A percentile compares a stretch with the other conserved stretches of the same genome.
phyloP scores from a whole-genome alignment of 202 grass and related monocot genomes.

The Elaeis oleifera region DNA sequence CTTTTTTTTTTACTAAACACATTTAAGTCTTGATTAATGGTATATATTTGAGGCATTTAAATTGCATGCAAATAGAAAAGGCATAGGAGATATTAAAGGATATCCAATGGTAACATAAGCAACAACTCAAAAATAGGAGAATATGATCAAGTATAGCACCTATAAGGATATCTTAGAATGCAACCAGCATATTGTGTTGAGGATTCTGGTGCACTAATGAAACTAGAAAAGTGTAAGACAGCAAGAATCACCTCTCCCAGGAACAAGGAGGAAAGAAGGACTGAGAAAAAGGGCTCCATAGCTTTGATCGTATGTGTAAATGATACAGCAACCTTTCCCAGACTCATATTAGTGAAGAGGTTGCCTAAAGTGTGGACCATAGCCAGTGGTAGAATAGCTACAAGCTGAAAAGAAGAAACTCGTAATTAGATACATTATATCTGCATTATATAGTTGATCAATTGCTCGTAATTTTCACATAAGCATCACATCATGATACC shows the following conservation, averaged over 20 bases:
- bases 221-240: background rate
- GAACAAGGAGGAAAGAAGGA: conserved; percentile 81
- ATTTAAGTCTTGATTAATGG: too few relatives aligned
- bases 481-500: conserved; percentile 31
- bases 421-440: background rate
- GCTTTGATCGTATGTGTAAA: conserved; percentile 96
- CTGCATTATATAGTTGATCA: background rate
- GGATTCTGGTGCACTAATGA: background rate
- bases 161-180: too few relatives aligned
- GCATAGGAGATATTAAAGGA: too few relatives aligned
- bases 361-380: conserved; percentile 90
- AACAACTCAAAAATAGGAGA: too few relatives aligned
- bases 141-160: too few relatives aligned
- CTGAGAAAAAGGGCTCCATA: conserved; percentile 93
- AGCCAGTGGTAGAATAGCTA: conserved; percentile 75
- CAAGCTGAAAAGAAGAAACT: conserved; percentile 35
- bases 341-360: conserved; percentile 94
- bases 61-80: too few relatives aligned
- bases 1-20: too few relatives aligned
- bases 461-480: too few relatives aligned
- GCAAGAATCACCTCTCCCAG: conserved; percentile 59
- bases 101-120: too few relatives aligned
- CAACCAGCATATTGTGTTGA: too few relatives aligned
- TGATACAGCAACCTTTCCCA: conserved; percentile 85
- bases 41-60: too few relatives aligned